Evolutionary conservation across 768 basidiomycete species (phyloP).

Genomic region (Boletus barrowsii): DNA sequence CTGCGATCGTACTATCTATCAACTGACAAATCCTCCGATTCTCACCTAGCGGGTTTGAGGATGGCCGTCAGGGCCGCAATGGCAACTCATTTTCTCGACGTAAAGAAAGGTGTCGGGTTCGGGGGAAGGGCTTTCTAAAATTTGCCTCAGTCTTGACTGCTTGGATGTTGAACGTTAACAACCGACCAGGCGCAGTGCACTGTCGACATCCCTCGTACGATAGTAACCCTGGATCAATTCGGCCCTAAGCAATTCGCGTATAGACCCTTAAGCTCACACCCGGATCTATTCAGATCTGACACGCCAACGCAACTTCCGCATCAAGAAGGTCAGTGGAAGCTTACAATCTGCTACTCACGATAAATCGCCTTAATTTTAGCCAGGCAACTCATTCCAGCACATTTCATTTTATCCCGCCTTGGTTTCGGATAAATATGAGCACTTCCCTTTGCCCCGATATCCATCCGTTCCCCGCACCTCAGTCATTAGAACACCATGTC

Average conservation of each 20-base stretch:
- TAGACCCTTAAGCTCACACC: constrained; percentile 9
- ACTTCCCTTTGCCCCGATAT: constrained; percentile 1
- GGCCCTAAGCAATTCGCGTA: not conserved
- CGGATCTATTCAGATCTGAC: constrained; percentile 21
- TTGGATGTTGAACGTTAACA: not conserved
- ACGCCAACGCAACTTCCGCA: constrained; percentile 16
- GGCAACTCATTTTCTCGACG: constrained; percentile 11
- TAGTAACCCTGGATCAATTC: constrained; percentile 7
- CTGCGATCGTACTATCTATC: not conserved
- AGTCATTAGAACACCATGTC: constrained; percentile 19
- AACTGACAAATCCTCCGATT: constrained; percentile 12
- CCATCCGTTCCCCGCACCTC: constrained; percentile 1
- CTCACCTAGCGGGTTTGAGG: constrained; percentile 12
- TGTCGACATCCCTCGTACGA: not conserved
- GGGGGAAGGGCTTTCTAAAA: not conserved
- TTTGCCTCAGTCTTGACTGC: not conserved
- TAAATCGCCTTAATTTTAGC: constrained; percentile 28
- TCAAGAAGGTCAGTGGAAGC: constrained; percentile 26
- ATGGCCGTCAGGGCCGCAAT: constrained; percentile 10
- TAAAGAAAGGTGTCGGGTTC: not conserved
- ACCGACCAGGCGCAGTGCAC: not conserved
- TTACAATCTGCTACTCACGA: constrained; percentile 25
- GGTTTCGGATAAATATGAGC: constrained; percentile 29
- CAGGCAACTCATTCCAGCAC: constrained; percentile 19
- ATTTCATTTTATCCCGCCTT: constrained; percentile 9